A percentile compares a stretch with the other conserved stretches of the same genome.
phyloP scores from a whole-genome alignment of 495 filamentous ascomycete species.

The Lasiosphaeria miniovina region DNA sequence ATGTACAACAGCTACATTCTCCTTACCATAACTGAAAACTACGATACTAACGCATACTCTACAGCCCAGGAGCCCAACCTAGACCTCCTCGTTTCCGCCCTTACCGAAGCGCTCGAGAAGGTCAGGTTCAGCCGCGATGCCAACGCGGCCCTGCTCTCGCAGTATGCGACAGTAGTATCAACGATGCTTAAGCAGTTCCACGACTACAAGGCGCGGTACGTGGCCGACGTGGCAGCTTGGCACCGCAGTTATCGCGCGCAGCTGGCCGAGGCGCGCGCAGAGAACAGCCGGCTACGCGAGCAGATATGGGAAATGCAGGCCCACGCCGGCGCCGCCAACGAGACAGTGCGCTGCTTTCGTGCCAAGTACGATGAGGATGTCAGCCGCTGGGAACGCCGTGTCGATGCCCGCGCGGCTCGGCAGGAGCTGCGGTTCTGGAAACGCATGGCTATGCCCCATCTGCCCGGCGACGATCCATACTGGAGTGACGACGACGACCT shows the following conservation, averaged over 20 bases:
- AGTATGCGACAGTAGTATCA: slow-evolving; percentile 45
- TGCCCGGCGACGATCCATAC: slow-evolving; percentile 48
- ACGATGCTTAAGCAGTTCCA: slow-evolving; percentile 52
- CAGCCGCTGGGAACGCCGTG: slow-evolving; percentile 42
- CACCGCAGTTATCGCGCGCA: slow-evolving; percentile 55
- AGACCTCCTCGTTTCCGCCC: slow-evolving; percentile 49
- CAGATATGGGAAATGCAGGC: slow-evolving; percentile 57
- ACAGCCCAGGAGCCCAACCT: slow-evolving; percentile 50
- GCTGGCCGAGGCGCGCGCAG: slow-evolving; percentile 54
- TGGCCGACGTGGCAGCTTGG: slow-evolving; percentile 51
- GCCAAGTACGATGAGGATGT: slow-evolving; percentile 46
- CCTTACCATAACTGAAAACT: not conserved
- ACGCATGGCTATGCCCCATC: slow-evolving; percentile 50
- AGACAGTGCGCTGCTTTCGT: slow-evolving; percentile 46
- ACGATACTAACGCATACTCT: slow-evolving; percentile 2
- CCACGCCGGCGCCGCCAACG: slow-evolving; percentile 48
- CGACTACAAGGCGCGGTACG: slow-evolving; percentile 51
- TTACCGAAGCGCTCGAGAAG: slow-evolving; percentile 51
- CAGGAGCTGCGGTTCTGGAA: slow-evolving; percentile 56
- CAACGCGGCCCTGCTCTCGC: slow-evolving; percentile 49
- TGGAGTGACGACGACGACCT: slow-evolving; percentile 57
- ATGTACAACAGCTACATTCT: slow-evolving; percentile 28
- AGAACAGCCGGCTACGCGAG: slow-evolving; percentile 53
- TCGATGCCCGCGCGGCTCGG: slow-evolving; percentile 39
- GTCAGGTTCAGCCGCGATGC: slow-evolving; percentile 48